Evolutionary conservation across 768 basidiomycete genomes (phyloP).

Genomic region (Suillus subalutaceus): DNA sequence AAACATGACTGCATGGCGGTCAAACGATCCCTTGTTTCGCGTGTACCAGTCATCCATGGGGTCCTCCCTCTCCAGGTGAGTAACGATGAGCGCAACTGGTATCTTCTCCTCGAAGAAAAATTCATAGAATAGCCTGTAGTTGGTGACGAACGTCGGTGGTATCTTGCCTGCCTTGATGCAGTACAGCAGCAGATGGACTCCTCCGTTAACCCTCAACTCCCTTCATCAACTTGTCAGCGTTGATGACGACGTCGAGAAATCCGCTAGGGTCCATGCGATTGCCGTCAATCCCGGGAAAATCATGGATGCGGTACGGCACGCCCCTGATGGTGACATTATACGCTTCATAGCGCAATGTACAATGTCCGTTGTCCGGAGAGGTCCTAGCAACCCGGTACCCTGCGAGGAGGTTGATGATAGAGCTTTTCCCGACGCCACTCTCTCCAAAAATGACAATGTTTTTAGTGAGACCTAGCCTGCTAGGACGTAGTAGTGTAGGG

Average conservation of each 20-base stretch:
- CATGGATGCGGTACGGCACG: constrained; percentile 20
- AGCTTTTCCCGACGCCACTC: too few species aligned
- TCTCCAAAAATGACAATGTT: too few species aligned
- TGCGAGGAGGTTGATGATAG: too few species aligned
- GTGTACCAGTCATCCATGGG: constrained; percentile 27
- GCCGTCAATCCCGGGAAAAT: constrained; percentile 4
- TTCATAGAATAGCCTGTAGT: constrained; percentile 38
- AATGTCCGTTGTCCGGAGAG: constrained; percentile 38
- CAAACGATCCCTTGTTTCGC: constrained; percentile 13
- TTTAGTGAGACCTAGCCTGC: too few species aligned
- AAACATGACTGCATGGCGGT: constrained; percentile 5
- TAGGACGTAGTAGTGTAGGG: too few species aligned
- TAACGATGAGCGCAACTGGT: constrained; percentile 35
- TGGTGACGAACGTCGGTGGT: constrained; percentile 28
- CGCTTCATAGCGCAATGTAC: constrained; percentile 34
- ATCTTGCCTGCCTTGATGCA: constrained; percentile 33
- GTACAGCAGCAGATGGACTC: constrained; percentile 32
- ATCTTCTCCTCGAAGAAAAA: constrained; percentile 40
- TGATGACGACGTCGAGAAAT: constrained; percentile 30
- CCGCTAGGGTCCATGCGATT: neutral
- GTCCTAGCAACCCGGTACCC: constrained; percentile 33
- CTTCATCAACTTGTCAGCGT: constrained; percentile 34
- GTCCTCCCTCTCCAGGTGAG: constrained; percentile 31
- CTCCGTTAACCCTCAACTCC: constrained; percentile 27
- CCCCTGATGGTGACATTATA: constrained; percentile 29